Evolutionary conservation across 2,329 filamentous ascomycete genomes (phyloP).

Genomic region (Daldinia sp.): DNA sequence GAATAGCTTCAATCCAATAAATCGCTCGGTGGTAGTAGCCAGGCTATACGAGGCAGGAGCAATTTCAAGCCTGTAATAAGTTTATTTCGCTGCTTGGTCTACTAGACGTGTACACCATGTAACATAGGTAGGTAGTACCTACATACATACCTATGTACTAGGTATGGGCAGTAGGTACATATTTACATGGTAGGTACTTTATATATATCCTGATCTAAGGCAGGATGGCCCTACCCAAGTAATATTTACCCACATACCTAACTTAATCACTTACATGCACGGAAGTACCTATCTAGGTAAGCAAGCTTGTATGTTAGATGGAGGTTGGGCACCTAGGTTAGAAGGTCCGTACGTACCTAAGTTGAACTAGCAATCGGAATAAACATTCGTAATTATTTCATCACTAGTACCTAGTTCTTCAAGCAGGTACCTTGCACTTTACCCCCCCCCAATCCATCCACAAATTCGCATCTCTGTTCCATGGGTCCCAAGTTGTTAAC

Average conservation of each 20-base stretch:
- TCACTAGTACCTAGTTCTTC: neutral
- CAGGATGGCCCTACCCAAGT: neutral
- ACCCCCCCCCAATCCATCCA: neutral
- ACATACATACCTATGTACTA: neutral
- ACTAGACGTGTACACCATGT: too few species aligned
- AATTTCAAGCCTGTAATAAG: neutral
- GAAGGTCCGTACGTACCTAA: neutral
- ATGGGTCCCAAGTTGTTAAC: neutral
- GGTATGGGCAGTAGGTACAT: too few species aligned
- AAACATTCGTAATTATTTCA: constrained; percentile 5
- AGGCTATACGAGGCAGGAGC: neutral
- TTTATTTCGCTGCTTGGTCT: too few species aligned
- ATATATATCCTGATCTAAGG: neutral
- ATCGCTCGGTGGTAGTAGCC: neutral
- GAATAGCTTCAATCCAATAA: constrained; percentile 29
- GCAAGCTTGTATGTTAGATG: too few species aligned
- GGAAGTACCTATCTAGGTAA: neutral
- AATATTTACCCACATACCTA: neutral
- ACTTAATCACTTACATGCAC: neutral
- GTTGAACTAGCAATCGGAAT: neutral
- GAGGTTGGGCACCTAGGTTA: neutral
- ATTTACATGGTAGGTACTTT: too few species aligned
- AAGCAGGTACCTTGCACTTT: neutral
- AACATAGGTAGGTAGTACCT: too few species aligned
- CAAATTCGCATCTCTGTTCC: neutral